Base-by-base conservation (phyloP, 108 stramenopile genomes). In the Discostella pseudostelligera region DNA sequence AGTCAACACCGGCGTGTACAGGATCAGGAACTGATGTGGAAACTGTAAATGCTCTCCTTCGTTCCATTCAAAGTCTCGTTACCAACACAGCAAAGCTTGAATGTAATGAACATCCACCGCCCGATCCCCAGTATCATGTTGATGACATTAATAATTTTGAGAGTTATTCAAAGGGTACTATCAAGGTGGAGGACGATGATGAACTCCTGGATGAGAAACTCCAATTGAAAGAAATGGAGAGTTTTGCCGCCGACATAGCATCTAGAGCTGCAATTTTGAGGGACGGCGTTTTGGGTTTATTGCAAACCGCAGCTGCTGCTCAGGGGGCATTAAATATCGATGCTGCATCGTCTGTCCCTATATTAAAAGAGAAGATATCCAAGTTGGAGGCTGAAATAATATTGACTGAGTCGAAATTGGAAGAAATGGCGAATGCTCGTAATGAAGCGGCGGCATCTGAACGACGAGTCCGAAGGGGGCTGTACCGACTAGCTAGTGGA, bases 401-500 rank as follows among this genome's bases (percentile, higher is more conserved):
- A 44, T 73, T 20, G 14, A 53, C 58, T 10, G 69, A 74, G 39
- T 46, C 53, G n/a, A 69, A 45, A 45, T 45, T 79, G 32, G 73
- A 74, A 49, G 92, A 93, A 64, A 64, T 93, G 49, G 80, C 86
- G 1, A 58, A 79, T 22, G 76, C 86, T 4, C 65, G 86, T 22
- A 89, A 90, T 58, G 87, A 87, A 65, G 79, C 86, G 9, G 50
- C 60, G 19, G 69, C 83, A 19, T 83, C 80, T 0, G 92, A 93
- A 37, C 76, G 84, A 43, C 76, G 86, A 35, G 80, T 90, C n/a
- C 63, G 92, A 37, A 81, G 92, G 40, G 85, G 87, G 16, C 46
- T 93, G 8, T 89, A 93, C 78, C 80, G 89, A 28, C 69, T 93
- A n/a, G 83, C 85, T 1, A 65, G 84, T 54, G 80, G 83, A 12